These are phyloP conservation scores for Phytopythium aichiense DNA, from an alignment of 352 stramenopile species.

Conservation along the genomic window DNA sequence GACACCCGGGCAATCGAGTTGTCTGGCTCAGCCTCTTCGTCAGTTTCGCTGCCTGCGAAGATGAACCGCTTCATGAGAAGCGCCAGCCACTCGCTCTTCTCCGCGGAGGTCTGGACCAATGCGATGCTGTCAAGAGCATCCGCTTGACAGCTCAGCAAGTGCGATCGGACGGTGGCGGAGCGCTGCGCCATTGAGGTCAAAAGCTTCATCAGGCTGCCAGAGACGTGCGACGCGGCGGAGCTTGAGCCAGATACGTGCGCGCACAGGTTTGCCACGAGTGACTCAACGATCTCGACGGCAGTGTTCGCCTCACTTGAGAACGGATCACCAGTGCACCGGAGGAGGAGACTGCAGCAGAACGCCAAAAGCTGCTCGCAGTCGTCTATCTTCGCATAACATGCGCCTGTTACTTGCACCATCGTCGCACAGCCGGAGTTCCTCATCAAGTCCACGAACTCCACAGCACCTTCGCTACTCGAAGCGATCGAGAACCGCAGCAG, in stretches of 20 bases:
- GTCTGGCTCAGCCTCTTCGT: neutral
- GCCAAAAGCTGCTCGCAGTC: neutral
- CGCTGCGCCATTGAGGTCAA: neutral
- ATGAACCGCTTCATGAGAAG: neutral
- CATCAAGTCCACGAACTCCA: neutral
- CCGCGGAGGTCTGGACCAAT: no score
- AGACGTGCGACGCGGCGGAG: neutral
- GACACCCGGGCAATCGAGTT: neutral
- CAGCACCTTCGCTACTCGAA: no score
- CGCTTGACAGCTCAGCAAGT: neutral
- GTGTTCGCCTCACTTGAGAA: neutral
- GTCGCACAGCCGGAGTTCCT: neutral
- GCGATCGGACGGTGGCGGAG: neutral
- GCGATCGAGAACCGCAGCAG: neutral
- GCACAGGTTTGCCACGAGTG: neutral
- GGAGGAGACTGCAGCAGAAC: neutral
- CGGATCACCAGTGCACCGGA: neutral
- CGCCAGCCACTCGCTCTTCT: neutral
- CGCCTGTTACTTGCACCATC: neutral
- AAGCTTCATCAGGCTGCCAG: neutral
- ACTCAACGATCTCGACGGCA: neutral
- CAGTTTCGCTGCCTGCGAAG: neutral
- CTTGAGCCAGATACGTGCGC: neutral
- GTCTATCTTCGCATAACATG: neutral
- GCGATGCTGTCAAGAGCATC: no score